Conservation (phyloP, 2,329 filamentous ascomycete genomes). For the Keithomyces neogunnii region DNA sequence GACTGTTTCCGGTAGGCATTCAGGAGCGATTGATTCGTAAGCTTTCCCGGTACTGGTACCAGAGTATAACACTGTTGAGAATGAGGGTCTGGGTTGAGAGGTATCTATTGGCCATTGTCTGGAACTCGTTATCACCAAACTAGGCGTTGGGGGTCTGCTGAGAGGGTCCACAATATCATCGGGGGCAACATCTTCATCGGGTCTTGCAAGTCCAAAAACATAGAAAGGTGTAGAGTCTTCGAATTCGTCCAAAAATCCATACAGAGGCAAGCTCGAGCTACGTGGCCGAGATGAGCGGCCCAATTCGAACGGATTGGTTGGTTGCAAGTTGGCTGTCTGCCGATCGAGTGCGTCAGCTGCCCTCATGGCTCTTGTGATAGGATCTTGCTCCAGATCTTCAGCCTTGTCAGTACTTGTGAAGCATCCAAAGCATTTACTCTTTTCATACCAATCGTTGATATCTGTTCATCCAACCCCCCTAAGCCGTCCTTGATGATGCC, state of each 20-base stretch:
- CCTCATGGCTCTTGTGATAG: conserved; percentile 46
- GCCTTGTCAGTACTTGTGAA: conserved; percentile 4
- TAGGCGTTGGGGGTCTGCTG: conserved; percentile 14
- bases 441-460: conserved; percentile 12
- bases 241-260: conserved; percentile 33
- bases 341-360: conserved; percentile 50
- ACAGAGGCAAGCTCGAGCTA: conserved; percentile 42
- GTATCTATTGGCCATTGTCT: conserved; percentile 12
- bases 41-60: conserved; percentile 28
- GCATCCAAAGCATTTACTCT: neutral
- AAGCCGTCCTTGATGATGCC: conserved; percentile 42
- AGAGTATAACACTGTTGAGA: conserved; percentile 14
- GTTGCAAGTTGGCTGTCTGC: conserved; percentile 46
- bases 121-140: conserved; percentile 20
- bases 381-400: conserved; percentile 42
- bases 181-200: conserved; percentile 12
- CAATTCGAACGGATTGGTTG: conserved; percentile 38
- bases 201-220: conserved; percentile 33
- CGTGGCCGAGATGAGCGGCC: conserved; percentile 30
- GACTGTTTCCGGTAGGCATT: conserved; percentile 13
- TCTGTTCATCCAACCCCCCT: conserved; percentile 23
- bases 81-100: conserved; percentile 9
- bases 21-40: conserved; percentile 13
- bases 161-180: conserved; percentile 11
- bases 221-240: conserved; percentile 38